Conservation (phyloP, 179 eudicot genomes). For the Gypsophila paniculata region DNA sequence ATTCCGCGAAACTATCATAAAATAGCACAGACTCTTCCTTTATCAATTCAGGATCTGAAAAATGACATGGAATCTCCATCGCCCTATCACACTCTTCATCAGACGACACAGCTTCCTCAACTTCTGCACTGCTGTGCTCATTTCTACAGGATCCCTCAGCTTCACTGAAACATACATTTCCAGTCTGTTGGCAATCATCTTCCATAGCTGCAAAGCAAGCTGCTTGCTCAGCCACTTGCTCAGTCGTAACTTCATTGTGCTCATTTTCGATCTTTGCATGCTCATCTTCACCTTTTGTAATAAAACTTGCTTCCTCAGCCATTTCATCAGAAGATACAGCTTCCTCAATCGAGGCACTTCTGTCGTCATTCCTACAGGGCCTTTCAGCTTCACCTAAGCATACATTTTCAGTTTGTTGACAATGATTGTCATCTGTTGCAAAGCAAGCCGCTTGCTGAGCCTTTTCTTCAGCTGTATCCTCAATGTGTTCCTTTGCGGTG, state of each 20-base stretch:
- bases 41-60: slow-evolving; percentile 27
- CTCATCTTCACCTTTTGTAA: not conserved
- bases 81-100: slow-evolving; percentile 27
- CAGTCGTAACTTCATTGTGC: slow-evolving; percentile 18
- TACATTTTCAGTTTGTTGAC: not conserved
- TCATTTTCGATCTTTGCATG: not conserved
- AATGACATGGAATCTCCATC: slow-evolving; percentile 23
- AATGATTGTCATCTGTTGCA: slow-evolving; percentile 6
- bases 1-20: slow-evolving; percentile 32
- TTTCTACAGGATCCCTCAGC: slow-evolving; percentile 27
- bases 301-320: slow-evolving; percentile 12
- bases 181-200: not conserved
- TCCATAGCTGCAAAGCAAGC: slow-evolving; percentile 11
- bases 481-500: slow-evolving; percentile 6
- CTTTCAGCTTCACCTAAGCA: slow-evolving; percentile 29
- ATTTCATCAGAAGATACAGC: slow-evolving; percentile 16
- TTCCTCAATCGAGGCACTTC: slow-evolving; percentile 21
- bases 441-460: slow-evolving; percentile 9
- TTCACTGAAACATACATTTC: slow-evolving; percentile 19
- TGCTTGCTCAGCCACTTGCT: slow-evolving; percentile 15
- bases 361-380: slow-evolving; percentile 22
- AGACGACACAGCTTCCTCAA: slow-evolving; percentile 13
- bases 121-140: slow-evolving; percentile 20
- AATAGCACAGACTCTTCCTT: slow-evolving; percentile 29
- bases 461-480: slow-evolving; percentile 18